Evolutionary conservation across 169 alveolate genomes (phyloP), one percentile per base, ranked within the genome.

Genomic region (Cryptosporidium andersoni): DNA sequence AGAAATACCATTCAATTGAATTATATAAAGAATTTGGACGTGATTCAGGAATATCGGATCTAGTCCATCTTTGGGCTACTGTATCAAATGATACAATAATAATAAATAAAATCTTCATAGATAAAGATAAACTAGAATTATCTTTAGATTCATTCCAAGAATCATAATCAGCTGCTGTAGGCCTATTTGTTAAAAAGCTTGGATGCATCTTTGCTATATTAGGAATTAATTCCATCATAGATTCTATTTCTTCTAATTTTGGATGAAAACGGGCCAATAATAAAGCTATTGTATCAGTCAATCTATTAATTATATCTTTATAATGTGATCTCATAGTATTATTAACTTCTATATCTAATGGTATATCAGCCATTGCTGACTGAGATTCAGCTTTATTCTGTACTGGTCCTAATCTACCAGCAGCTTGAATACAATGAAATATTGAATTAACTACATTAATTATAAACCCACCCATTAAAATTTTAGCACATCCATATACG

Each of bases 151-250:
- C 62, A 58, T 74, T 68, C 85, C 85, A 74, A 34, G 85, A 74
- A 58, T 74, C 85, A 43, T 55, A 74, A 63, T 74, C 85, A 6
- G 85, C 85, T 37, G 85, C 85, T 1, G 85, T 74, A 42, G 85
- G 85, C 2, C 85, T 49, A 25, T 74, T 74, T 40, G 67, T 74
- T 40, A 74, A 62, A 8, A 62, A 74, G 5, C 85, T 74, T 39
- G 85, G 85, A 11, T 74, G 85, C 53, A 74, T 74, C 11, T 64
- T 74, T 58, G 85, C 85, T 43, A 55, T 68, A 43, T 74, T 74
- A 25, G 85, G 85, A 55, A 74, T 74, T 16, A 74, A 16, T 34
- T 74, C 85, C 85, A 74, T 74, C 48, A 74, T 45, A 9, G 85
- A 45, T 12, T 74, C 85, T 2, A 74, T 58, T 47, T 74, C 85